phyloP scores from a whole-genome alignment of 2,329 filamentous ascomycete species.

The Fusarium sp. region DNA sequence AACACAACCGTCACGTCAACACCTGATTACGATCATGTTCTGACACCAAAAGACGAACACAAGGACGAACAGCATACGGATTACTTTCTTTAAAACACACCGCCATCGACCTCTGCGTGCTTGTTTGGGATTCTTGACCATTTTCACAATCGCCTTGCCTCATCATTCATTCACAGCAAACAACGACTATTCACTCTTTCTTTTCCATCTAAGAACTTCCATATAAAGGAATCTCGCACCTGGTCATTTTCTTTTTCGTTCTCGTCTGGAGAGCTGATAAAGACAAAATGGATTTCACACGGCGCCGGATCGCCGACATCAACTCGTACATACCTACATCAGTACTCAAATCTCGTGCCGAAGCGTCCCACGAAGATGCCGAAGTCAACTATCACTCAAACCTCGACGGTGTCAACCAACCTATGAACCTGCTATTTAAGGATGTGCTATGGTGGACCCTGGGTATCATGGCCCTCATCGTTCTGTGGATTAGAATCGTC shows the following conservation, averaged over 20 bases:
- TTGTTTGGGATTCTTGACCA: conserved; percentile 25
- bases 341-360: conserved; percentile 48
- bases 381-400: conserved; percentile 63
- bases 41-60: conserved; percentile 36
- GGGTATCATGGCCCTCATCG: conserved; percentile 64
- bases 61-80: conserved; percentile 37
- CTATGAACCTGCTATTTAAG: conserved; percentile 66
- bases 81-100: conserved; percentile 35
- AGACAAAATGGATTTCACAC: conserved; percentile 49
- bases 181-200: conserved; percentile 19
- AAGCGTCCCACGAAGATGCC: conserved; percentile 45
- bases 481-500: conserved; percentile 64
- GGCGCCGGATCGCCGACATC: conserved; percentile 48
- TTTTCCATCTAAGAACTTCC: conserved; percentile 7
- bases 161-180: conserved; percentile 20
- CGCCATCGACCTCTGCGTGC: conserved; percentile 14
- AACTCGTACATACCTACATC: conserved; percentile 48
- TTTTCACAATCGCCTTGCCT: conserved; percentile 12
- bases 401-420: conserved; percentile 70
- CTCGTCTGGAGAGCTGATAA: conserved; percentile 25
- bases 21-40: conserved; percentile 36
- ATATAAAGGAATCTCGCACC: conserved; percentile 18
- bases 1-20: conserved; percentile 20
- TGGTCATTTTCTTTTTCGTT: conserved; percentile 22
- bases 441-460: conserved; percentile 70